These are phyloP conservation scores for Pichia ethanolica DNA, from an alignment of 805 yeast genomes.

Conservation along the genomic window DNA sequence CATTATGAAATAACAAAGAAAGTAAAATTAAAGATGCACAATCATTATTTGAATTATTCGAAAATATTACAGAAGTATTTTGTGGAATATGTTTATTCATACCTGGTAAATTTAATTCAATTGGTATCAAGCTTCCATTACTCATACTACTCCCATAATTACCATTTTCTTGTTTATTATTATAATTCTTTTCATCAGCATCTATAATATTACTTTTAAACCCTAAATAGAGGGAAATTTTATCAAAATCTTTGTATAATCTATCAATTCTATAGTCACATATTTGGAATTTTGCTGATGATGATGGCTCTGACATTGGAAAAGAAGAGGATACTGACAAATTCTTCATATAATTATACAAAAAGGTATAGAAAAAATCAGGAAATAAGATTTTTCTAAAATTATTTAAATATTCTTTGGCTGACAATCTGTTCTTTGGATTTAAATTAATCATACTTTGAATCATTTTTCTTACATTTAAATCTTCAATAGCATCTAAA, in stretches of 20 bases:
- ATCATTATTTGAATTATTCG: slow-evolving; percentile 22
- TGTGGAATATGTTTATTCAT: slow-evolving; percentile 40
- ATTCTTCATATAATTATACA: slow-evolving; percentile 58
- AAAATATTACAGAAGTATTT: slow-evolving; percentile 26
- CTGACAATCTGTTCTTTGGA: slow-evolving; percentile 53
- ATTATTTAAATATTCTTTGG: slow-evolving; percentile 43
- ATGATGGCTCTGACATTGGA: not conserved
- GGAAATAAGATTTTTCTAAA: slow-evolving; percentile 56
- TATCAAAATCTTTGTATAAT: slow-evolving; percentile 52
- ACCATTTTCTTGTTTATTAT: no score
- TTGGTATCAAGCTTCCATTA: slow-evolving; percentile 26
- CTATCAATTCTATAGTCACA: slow-evolving; percentile 53
- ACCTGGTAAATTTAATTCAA: slow-evolving; percentile 45
- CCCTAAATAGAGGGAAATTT: slow-evolving; percentile 35
- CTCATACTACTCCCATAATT: slow-evolving; percentile 3
- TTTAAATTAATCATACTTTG: slow-evolving; percentile 54
- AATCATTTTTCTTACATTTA: slow-evolving; percentile 46
- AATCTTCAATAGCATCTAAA: slow-evolving; percentile 46
- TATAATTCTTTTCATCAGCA: slow-evolving; percentile 5
- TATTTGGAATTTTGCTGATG: slow-evolving; percentile 23
- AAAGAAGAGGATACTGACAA: slow-evolving; percentile 19
- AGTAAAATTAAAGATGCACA: slow-evolving; percentile 53
- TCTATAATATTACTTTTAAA: slow-evolving; percentile 24
- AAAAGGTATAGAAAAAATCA: slow-evolving; percentile 54
- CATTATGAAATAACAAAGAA: slow-evolving; percentile 48